Base-by-base conservation (phyloP, 2,329 filamentous ascomycete genomes). In the Fusarium neocosmosporiellum region DNA sequence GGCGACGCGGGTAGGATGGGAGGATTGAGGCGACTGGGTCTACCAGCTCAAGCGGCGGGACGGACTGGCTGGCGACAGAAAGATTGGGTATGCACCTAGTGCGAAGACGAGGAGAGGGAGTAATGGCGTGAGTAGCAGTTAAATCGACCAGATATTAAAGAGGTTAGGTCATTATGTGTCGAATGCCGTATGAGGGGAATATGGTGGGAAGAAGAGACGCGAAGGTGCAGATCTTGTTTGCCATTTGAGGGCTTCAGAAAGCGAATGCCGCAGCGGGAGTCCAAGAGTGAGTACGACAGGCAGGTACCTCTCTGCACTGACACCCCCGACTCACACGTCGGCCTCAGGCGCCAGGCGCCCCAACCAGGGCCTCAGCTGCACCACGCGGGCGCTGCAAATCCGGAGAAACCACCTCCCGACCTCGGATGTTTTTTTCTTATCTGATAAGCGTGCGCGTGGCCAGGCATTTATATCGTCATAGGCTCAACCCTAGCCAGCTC, bases 1-100 rank as follows among this genome's bases (percentile, higher is more conserved):
- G 71, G 63, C 59, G 67, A 66, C 84, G 88, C 71, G 63, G 63
- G 29, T 59, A 55, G 64, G 55, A 72, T 61, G 63, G 61, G 65
- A 75, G 54, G 66, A 70, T 70, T 61, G 39, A 65, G 57, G 59
- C 64, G 65, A 70, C 62, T 64, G 55, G 70, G 68, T 77, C 70
- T 69, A 73, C 66, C 69, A 76, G 69, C 34, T 75, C 66, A 64
- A 69, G 66, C 66, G 48, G 72, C 66, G 69, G 73, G 66, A 71
- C 67, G 74, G 70, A 71, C 70, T 73, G 70, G 71, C 69, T 73
- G 70, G 71, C 54, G 72, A 67, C 37, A 66, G 67, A 63, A 68
- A 69, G 73, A 65, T 63, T 64, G 48, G 53, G 43, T 36, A 18
- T 36, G 41, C 41, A 48, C 61, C 59, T 36, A 55, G 67, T 70